Evolutionary conservation across 2,329 filamentous ascomycete species (phyloP).

Genomic region (Sarocladiaceae sp.): DNA sequence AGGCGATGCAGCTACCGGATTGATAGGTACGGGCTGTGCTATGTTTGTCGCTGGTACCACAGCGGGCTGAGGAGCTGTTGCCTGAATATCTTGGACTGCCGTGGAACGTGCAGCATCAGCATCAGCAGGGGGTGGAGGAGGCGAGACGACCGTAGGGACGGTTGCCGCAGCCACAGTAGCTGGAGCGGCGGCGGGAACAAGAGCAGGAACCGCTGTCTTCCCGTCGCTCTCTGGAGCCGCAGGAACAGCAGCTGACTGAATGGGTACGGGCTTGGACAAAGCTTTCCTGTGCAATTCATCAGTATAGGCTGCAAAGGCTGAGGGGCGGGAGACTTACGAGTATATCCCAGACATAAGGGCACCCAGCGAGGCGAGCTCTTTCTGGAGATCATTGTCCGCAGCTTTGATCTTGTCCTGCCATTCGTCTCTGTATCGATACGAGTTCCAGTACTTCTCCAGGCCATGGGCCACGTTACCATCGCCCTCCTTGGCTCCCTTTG

Average conservation of each 20-base stretch:
- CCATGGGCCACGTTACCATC: constrained; percentile 16
- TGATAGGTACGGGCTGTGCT: not conserved
- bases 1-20: not conserved
- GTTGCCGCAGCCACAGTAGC: not conserved
- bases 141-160: not conserved
- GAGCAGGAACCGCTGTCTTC: not conserved
- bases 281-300: constrained; percentile 16
- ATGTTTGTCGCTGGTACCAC: not conserved
- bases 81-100: not conserved
- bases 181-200: not conserved
- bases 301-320: not conserved
- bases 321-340: constrained; percentile 18
- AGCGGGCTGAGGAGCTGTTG: not conserved
- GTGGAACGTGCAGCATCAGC: constrained; percentile 1
- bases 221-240: not conserved
- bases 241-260: not conserved
- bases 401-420: constrained; percentile 25
- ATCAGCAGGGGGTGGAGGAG: not conserved
- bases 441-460: constrained; percentile 25
- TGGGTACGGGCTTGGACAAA: constrained; percentile 21
- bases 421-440: constrained; percentile 25
- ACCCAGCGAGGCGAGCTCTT: constrained; percentile 20
- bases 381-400: constrained; percentile 23
- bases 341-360: constrained; percentile 27
- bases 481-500: constrained; percentile 15